phyloP scores from a whole-genome alignment of 2,329 filamentous ascomycete genomes.

The Pseudogymnoascus sp. region DNA sequence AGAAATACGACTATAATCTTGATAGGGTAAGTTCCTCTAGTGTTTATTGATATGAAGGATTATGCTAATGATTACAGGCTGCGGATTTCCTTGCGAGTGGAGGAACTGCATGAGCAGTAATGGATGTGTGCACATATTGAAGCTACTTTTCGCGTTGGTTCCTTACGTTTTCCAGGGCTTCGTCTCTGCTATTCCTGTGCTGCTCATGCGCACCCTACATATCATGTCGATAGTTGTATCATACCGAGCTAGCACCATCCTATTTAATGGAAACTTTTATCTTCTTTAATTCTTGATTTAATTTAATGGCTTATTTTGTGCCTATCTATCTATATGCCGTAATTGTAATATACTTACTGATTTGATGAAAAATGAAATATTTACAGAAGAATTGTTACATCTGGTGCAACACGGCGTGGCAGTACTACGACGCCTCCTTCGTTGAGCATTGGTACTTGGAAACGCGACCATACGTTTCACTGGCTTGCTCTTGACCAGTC shows the following conservation, averaged over 20 bases:
- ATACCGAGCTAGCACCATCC: slow-evolving; percentile 7
- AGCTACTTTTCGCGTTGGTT: slow-evolving; percentile 2
- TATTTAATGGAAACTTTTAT: slow-evolving; percentile 5
- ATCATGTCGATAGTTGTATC: slow-evolving; percentile 8
- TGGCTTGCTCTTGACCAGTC: neutral
- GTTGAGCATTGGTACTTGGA: neutral
- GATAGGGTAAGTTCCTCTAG: slow-evolving; percentile 62
- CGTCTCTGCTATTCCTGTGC: slow-evolving; percentile 12
- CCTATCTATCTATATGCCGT: neutral
- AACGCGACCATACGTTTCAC: neutral
- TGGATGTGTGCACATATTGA: slow-evolving; percentile 1
- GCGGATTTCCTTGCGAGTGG: slow-evolving; percentile 28
- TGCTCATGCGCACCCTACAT: slow-evolving; percentile 8
- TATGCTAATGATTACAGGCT: slow-evolving; percentile 20
- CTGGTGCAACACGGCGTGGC: neutral
- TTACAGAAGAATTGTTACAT: neutral
- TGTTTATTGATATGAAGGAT: neutral
- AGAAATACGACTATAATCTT: slow-evolving; percentile 94
- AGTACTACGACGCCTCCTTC: neutral
- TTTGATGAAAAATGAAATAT: slow-evolving; percentile 15
- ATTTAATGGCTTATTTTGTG: neutral
- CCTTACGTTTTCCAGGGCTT: neutral
- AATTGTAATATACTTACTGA: neutral
- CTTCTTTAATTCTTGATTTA: slow-evolving; percentile 5
- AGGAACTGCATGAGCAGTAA: neutral